Conservation (phyloP, 495 filamentous ascomycete species). For the Lindgomyces ingoldianus region DNA sequence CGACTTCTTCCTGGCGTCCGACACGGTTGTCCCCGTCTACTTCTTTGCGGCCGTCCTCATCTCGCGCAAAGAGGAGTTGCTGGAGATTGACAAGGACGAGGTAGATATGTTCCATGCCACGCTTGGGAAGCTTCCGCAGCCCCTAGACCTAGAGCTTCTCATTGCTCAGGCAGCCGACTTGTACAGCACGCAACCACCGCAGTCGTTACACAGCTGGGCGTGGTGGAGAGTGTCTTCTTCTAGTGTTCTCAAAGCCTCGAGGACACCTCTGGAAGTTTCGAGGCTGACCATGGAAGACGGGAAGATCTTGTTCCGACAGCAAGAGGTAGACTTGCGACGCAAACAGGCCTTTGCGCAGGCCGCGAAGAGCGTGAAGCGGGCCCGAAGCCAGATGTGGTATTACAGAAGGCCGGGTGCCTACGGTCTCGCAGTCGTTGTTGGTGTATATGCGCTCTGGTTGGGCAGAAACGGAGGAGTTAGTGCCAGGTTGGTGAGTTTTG, state of each 20-base stretch:
- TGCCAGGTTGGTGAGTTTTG: not conserved
- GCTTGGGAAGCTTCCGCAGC: conserved; percentile 81
- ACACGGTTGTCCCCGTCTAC: conserved; percentile 84
- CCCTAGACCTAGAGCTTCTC: conserved; percentile 79
- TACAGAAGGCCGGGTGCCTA: conserved; percentile 27
- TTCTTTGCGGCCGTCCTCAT: conserved; percentile 77
- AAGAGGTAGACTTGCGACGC: conserved; percentile 66
- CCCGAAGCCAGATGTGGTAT: conserved; percentile 16
- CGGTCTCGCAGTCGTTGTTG: conserved; percentile 28
- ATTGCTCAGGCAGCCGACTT: conserved; percentile 65
- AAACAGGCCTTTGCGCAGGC: conserved; percentile 17
- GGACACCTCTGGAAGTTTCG: conserved; percentile 47
- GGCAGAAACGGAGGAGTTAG: conserved; percentile 10
- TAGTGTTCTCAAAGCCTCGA: conserved; percentile 84
- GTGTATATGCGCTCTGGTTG: conserved; percentile 31
- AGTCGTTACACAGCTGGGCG: conserved; percentile 58
- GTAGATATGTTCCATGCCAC: conserved; percentile 91
- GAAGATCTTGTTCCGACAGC: conserved; percentile 62
- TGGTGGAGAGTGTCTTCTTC: conserved; percentile 71
- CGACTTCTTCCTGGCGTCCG: conserved; percentile 82
- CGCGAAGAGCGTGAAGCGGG: not conserved
- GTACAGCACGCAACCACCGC: conserved; percentile 69
- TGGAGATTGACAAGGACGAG: conserved; percentile 79
- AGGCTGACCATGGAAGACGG: conserved; percentile 62
- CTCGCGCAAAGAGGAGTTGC: conserved; percentile 73